Percentiles rank a stretch among this genome's conserved stretches.
phyloP scores from a whole-genome alignment of 257 asterid genomes.

The Jasminum sambac region DNA sequence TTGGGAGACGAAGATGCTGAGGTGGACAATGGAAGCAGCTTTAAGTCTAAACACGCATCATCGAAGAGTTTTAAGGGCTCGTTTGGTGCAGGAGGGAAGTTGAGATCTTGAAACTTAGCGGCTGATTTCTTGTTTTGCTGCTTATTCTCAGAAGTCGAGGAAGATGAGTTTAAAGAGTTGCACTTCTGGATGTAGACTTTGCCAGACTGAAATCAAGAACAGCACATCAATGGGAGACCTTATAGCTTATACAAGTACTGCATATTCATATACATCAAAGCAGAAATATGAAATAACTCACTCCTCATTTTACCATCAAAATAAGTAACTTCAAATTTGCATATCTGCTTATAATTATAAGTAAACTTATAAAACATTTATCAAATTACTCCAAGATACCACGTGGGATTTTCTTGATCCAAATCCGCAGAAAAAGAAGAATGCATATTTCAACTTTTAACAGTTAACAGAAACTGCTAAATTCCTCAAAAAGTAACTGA shows the following conservation, averaged over 20 bases:
- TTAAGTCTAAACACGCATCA: conserved; percentile 50
- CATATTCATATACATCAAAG: neutral
- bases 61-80: conserved; percentile 45
- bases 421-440: neutral
- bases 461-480: neutral
- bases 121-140: conserved; percentile 20
- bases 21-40: conserved; percentile 40
- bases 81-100: conserved; percentile 52
- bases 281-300: neutral
- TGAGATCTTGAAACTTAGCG: conserved; percentile 59
- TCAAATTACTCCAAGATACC: neutral
- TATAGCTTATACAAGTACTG: neutral
- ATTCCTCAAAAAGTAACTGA: neutral
- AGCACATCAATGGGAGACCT: neutral
- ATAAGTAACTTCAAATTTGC: neutral
- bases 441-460: neutral
- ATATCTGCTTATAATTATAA: neutral
- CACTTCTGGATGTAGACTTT: conserved; percentile 71
- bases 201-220: conserved; percentile 60
- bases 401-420: neutral
- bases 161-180: conserved; percentile 50
- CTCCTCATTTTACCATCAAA: neutral
- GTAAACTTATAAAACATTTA: neutral
- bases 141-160: conserved; percentile 42
- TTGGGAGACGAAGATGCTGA: conserved; percentile 38